Conservation (phyloP, 306 rosid genomes). For the Heteromeles arbutifolia region DNA sequence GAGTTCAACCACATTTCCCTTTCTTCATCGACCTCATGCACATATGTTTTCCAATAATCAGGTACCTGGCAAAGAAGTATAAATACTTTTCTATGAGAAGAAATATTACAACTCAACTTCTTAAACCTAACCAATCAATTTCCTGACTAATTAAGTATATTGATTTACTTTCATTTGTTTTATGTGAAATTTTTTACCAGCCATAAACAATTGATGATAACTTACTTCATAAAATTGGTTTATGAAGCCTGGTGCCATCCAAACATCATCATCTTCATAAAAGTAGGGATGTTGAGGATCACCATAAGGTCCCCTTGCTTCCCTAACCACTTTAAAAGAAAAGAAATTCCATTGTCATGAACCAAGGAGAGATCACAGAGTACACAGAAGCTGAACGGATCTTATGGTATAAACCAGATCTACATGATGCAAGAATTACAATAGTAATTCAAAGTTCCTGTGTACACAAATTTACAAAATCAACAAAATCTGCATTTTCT, state of each 20-base stretch:
- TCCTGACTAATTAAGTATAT: neutral
- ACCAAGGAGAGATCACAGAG: slow-evolving; percentile 1
- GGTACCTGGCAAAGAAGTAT: slow-evolving; percentile 61
- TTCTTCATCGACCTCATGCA: slow-evolving; percentile 81
- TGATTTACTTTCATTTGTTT: neutral
- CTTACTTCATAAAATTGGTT: slow-evolving; percentile 90
- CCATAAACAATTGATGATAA: slow-evolving; percentile 15
- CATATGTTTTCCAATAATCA: slow-evolving; percentile 82
- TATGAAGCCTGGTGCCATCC: slow-evolving; percentile 99
- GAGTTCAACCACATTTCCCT: slow-evolving; percentile 98
- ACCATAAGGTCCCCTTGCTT: slow-evolving; percentile 75
- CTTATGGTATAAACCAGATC: neutral
- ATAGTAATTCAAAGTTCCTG: neutral
- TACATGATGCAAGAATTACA: neutral
- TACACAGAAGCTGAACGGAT: neutral
- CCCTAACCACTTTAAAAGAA: slow-evolving; percentile 68
- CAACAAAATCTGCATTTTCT: neutral
- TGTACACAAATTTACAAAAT: neutral
- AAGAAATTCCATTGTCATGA: slow-evolving; percentile 7
- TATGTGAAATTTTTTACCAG: slow-evolving; percentile 3
- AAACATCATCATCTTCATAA: slow-evolving; percentile 84
- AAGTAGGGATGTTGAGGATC: slow-evolving; percentile 97
- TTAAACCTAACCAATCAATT: neutral
- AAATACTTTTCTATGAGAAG: neutral
- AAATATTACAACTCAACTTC: neutral